phyloP scores from a whole-genome alignment of 495 filamentous ascomycete genomes.

The Penicillium coprophilum region DNA sequence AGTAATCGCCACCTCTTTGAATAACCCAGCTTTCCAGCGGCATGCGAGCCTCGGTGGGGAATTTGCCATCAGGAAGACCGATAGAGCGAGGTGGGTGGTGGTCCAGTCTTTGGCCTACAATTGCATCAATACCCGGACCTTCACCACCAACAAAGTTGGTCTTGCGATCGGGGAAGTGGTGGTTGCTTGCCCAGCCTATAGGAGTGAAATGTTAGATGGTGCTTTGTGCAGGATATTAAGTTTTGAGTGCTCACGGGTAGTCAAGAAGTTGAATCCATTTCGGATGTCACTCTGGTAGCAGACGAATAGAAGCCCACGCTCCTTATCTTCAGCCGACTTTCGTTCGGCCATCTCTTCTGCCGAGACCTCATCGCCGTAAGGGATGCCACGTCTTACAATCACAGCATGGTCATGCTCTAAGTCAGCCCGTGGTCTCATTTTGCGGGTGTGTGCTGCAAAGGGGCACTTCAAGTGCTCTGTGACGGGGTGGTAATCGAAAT shows the following conservation, averaged over 20 bases:
- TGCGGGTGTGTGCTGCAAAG: constrained; percentile 39
- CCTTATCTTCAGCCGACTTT: not conserved
- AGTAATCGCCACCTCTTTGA: constrained; percentile 26
- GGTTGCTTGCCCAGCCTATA: constrained; percentile 28
- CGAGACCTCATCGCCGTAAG: constrained; percentile 25
- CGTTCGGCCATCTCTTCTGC: constrained; percentile 10
- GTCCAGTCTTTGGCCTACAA: constrained; percentile 22
- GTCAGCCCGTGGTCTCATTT: constrained; percentile 33
- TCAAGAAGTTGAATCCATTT: constrained; percentile 28
- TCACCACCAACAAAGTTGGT: constrained; percentile 1
- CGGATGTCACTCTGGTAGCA: constrained; percentile 30
- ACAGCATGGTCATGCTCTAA: constrained; percentile 18
- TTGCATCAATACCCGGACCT: constrained; percentile 24
- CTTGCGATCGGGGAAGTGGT: constrained; percentile 20
- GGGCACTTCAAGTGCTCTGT: constrained; percentile 26
- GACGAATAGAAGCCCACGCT: constrained; percentile 24
- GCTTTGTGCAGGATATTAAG: not conserved
- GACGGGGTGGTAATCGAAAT: constrained; percentile 29
- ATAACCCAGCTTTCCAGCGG: constrained; percentile 19
- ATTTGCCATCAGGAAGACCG: constrained; percentile 15
- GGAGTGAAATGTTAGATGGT: not conserved
- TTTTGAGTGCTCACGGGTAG: constrained; percentile 17
- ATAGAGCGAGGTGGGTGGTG: constrained; percentile 20
- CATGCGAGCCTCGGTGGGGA: constrained; percentile 6
- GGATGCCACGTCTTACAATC: constrained; percentile 35